Evolutionary conservation across 495 filamentous ascomycete genomes (phyloP), one percentile per base, ranked within the genome.

Genomic region (Oleoguttula mirabilis): DNA sequence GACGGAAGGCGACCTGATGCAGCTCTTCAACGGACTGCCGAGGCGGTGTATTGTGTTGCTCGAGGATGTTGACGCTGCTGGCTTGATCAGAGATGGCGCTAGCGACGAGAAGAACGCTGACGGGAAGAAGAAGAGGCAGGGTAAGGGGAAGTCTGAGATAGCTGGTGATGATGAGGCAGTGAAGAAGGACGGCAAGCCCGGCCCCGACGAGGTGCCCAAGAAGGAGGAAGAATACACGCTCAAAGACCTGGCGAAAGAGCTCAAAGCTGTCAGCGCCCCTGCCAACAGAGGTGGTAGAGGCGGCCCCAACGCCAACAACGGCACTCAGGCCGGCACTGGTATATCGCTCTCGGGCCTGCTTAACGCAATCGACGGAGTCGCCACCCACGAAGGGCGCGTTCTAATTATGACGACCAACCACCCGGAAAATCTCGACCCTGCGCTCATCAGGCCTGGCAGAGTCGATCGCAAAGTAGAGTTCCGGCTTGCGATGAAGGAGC

Each of bases 361-460:
- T n/a, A 90, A 92, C 58, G 75, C 72, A 33, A 81, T 92, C 45
- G 84, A 92, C 52, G 84, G 84, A 21, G 84, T 88, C 0, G 79
- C 80, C 5, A 79, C 78, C 1, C 79, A 86, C 41, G 84, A 88
- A 61, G 84, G 84, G 20, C 72, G 81, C 21, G 71, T 88, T 7
- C 68, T 90, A 6, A 75, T 90, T 61, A 85, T 90, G 77, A 90
- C 84, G 0, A 88, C 81, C 17, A 92, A 92, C 58, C 70, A 77
- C 41, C 78, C 77, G 1, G 79, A 88, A 47, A 66, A 70, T 14
- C 68, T 92, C 2, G 84, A 90, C 56, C 64, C 72, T 2, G 84
- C 84, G 1, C 67, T 92, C 10, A 76, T 84, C 43, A 72, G 84
- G 1, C 80, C 82, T 0, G 84, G 82, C 1, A 70, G 84, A 3